phyloP scores from a whole-genome alignment of 129 eudicot species.

The Tagetes erecta region DNA sequence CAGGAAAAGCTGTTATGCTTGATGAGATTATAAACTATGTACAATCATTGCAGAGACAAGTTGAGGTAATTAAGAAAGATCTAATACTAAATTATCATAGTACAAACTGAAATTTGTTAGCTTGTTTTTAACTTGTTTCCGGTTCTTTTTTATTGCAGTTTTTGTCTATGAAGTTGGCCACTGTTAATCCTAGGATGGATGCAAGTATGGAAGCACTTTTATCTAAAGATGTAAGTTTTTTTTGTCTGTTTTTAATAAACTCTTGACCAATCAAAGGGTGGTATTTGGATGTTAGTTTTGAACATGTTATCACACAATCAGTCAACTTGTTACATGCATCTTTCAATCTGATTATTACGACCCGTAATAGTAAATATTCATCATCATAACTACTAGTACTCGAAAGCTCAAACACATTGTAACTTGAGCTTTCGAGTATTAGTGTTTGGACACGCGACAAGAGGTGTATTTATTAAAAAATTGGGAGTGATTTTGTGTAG shows the following conservation, averaged over 20 bases:
- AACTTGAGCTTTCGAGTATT: background rate
- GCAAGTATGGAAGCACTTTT: slow-evolving; percentile 66
- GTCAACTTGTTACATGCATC: background rate
- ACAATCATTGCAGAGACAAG: slow-evolving; percentile 79
- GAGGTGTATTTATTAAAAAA: background rate
- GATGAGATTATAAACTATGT: slow-evolving; percentile 95
- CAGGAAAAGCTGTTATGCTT: slow-evolving; percentile 91
- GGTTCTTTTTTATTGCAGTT: slow-evolving; percentile 48
- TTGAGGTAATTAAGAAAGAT: slow-evolving; percentile 61
- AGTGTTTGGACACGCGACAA: background rate
- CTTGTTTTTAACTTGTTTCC: background rate
- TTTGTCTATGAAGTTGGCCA: slow-evolving; percentile 89
- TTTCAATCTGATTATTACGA: background rate
- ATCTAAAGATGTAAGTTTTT: slow-evolving; percentile 70
- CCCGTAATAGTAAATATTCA: background rate
- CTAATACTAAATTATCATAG: background rate
- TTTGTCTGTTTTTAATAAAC: background rate
- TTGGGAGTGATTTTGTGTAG: background rate
- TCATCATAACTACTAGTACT: background rate
- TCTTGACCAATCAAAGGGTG: background rate
- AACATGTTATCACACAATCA: background rate
- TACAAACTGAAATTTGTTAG: background rate
- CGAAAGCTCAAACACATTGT: background rate
- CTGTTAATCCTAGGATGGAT: slow-evolving; percentile 79
- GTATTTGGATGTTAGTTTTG: background rate